phyloP scores from a whole-genome alignment of 2,329 filamentous ascomycete species.

The Aspergillus sp. region DNA sequence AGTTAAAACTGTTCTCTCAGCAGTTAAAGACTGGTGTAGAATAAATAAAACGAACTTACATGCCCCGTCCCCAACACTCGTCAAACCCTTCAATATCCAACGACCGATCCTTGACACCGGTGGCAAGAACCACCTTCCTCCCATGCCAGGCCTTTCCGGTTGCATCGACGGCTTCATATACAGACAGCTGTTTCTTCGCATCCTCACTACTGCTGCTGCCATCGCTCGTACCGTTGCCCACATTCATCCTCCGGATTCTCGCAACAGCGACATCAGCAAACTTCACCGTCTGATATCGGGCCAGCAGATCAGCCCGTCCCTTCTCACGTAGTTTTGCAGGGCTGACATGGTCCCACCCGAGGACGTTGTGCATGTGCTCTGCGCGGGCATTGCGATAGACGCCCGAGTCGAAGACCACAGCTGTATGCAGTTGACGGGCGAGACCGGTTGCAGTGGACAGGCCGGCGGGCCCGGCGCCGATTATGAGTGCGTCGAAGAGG shows the following conservation, averaged over 20 bases:
- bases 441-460: conserved; percentile 52
- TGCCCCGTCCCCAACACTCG: conserved; percentile 55
- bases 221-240: not conserved
- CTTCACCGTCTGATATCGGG: conserved; percentile 3
- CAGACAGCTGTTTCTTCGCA: no score
- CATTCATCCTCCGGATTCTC: conserved; percentile 20
- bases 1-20: not conserved
- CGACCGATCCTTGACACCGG: conserved; percentile 53
- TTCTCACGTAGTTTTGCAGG: not conserved
- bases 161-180: conserved; percentile 44
- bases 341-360: conserved; percentile 42
- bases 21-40: no score
- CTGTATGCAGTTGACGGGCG: conserved; percentile 54
- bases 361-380: conserved; percentile 57
- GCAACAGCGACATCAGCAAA: not conserved
- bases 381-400: conserved; percentile 55
- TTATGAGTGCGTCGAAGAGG: conserved; percentile 51
- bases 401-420: conserved; percentile 56
- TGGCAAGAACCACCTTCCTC: conserved; percentile 57
- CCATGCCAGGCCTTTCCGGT: conserved; percentile 47
- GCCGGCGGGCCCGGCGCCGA: conserved; percentile 55
- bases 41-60: conserved; percentile 33
- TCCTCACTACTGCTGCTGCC: no score
- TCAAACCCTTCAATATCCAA: conserved; percentile 55
- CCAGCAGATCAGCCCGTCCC: not conserved